Conservation (phyloP, 2,329 filamentous ascomycete species). For the Pyrenophora seminiperda region DNA sequence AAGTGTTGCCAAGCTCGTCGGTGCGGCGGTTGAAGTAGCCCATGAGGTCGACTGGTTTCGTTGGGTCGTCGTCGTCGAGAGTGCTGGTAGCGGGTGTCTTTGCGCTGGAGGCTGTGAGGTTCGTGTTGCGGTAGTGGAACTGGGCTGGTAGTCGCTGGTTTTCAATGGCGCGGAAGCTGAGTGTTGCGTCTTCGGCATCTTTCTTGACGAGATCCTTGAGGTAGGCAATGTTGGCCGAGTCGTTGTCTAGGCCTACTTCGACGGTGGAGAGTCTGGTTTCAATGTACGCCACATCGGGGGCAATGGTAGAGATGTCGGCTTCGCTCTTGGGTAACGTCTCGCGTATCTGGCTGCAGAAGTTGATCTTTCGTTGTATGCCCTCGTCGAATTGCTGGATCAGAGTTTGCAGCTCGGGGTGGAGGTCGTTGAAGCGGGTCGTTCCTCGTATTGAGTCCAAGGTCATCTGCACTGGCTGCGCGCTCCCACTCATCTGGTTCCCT, state of each 20-base stretch:
- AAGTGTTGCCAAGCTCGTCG: slow-evolving; percentile 46
- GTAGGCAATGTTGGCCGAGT: slow-evolving; percentile 64
- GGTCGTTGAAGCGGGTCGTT: slow-evolving; percentile 90
- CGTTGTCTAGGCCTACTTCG: slow-evolving; percentile 66
- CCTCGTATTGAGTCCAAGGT: slow-evolving; percentile 70
- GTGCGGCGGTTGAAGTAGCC: slow-evolving; percentile 53
- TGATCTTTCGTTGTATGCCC: slow-evolving; percentile 78
- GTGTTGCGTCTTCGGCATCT: slow-evolving; percentile 71
- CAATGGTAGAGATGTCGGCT: slow-evolving; percentile 67
- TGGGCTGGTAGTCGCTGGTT: slow-evolving; percentile 72
- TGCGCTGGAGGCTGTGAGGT: slow-evolving; percentile 38
- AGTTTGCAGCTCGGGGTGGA: slow-evolving; percentile 79
- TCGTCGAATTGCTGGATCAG: slow-evolving; percentile 79
- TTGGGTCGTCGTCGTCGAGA: slow-evolving; percentile 47
- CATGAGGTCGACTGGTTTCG: slow-evolving; percentile 52
- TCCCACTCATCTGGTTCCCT: slow-evolving; percentile 34
- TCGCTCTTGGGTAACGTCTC: slow-evolving; percentile 67
- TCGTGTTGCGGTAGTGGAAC: slow-evolving; percentile 61
- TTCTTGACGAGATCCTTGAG: slow-evolving; percentile 64
- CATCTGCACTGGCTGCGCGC: slow-evolving; percentile 37
- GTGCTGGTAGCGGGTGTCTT: slow-evolving; percentile 33
- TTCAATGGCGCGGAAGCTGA: slow-evolving; percentile 74
- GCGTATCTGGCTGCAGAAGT: slow-evolving; percentile 75
- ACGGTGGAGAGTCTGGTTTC: slow-evolving; percentile 66
- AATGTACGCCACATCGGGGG: slow-evolving; percentile 68